A percentile compares a stretch with the other conserved stretches of the same genome.
phyloP scores from a whole-genome alignment of 768 basidiomycete species.

The Naganishia antarctica region DNA sequence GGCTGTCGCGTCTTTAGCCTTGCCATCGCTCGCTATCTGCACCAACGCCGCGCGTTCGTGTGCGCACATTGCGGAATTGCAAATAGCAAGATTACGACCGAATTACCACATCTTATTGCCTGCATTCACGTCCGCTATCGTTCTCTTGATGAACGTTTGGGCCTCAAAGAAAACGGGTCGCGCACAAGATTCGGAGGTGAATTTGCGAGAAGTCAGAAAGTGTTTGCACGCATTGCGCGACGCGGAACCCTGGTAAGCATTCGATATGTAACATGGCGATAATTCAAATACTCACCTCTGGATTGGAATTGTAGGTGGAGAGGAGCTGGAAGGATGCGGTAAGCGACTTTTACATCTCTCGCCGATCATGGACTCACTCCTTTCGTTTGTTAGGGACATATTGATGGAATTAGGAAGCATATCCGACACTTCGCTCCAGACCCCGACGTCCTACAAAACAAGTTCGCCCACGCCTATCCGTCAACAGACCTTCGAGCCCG shows the following conservation, averaged over 20 bases:
- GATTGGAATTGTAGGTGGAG: constrained; percentile 36
- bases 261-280: too few species aligned
- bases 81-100: constrained; percentile 41
- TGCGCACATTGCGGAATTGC: constrained; percentile 64
- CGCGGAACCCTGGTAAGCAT: constrained; percentile 43
- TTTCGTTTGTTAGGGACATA: constrained; percentile 13
- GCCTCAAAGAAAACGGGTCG: constrained; percentile 56
- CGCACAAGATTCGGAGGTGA: constrained; percentile 54
- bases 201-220: constrained; percentile 60
- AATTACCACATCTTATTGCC: constrained; percentile 34
- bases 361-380: not conserved
- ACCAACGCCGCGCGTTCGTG: constrained; percentile 76
- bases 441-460: not conserved
- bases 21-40: constrained; percentile 70
- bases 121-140: constrained; percentile 56
- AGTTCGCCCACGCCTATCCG: constrained; percentile 1
- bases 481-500: not conserved
- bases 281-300: too few species aligned
- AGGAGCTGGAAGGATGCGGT: constrained; percentile 42
- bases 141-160: constrained; percentile 66
- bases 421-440: constrained; percentile 24
- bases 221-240: constrained; percentile 58
- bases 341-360: not conserved
- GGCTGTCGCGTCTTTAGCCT: constrained; percentile 50
- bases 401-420: constrained; percentile 29